Evolutionary conservation across 2,329 filamentous ascomycete genomes (phyloP), one percentile per base, ranked within the genome.

Genomic region (Colletotrichum noveboracense): DNA sequence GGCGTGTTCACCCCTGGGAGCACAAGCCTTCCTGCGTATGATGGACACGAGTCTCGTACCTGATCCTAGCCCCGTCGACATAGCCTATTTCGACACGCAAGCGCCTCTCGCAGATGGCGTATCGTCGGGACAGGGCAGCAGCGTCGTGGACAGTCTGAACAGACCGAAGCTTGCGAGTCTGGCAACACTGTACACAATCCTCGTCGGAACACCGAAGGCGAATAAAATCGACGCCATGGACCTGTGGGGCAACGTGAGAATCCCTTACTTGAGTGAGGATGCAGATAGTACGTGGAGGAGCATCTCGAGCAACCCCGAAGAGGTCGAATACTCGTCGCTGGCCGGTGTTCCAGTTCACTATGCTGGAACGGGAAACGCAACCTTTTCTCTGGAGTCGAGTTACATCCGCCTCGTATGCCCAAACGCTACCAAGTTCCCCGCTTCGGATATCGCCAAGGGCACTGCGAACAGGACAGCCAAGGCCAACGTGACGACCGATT

Each of bases 1-100:
- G 82, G 75, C 77, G 26, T 75, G 83, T 18, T 83, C 82, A 7
- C 81, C 82, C 2, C 71, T 84, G 5, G 82, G 82, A 14, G 78
- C 78, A n/a, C 82, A 83, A 75, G 78, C 81, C 0, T 66, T 81
- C 16, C 67, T 83, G 36, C 80, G 81, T 2, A 67, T 76, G 34
- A 55, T 77, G 18, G 36, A 69, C 4, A 55, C 66, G 10, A 21
- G 36, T 3, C 21, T 28, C 6, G 43, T 28, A 5, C 18, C 32
- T 7, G 8, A 18, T 1, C 34, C 28, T 0, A n/a, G 43, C 2
- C 43, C 43, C 10, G 43, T 61, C 3, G 26, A 28, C 9, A 26
- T 71, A 21, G 24, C 30, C 16, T 66, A 71, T 7, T 52, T 66
- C 28, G 61, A 75, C 67, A 52, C 36, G 1, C 26, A 28, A 18